Percentiles rank a stretch among this genome's conserved stretches.
These are phyloP conservation scores for Venturiaceae sp. DNA, from an alignment of 2,329 filamentous ascomycete species.

Conservation along the genomic window DNA sequence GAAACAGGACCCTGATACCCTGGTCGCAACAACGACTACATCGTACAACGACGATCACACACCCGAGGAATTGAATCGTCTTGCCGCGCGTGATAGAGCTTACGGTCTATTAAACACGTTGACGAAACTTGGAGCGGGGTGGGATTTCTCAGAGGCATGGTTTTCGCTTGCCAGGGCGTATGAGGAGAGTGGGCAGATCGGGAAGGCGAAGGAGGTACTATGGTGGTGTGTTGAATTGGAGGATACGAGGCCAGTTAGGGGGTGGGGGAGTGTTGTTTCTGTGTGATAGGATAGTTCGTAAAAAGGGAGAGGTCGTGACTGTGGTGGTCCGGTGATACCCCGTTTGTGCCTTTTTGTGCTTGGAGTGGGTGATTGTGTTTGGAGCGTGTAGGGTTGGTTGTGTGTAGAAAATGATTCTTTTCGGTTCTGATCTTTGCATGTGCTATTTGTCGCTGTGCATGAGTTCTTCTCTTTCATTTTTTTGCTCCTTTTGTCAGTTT, in stretches of 20 bases:
- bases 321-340: too few relatives aligned
- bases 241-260: slow-evolving; percentile 68
- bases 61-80: slow-evolving; percentile 64
- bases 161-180: slow-evolving; percentile 77
- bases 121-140: slow-evolving; percentile 76
- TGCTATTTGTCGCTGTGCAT: too few relatives aligned
- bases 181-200: slow-evolving; percentile 73
- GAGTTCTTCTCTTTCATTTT: too few relatives aligned
- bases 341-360: too few relatives aligned
- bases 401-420: too few relatives aligned
- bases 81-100: slow-evolving; percentile 84
- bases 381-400: too few relatives aligned
- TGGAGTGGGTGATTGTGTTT: too few relatives aligned
- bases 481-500: too few relatives aligned
- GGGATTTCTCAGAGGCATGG: slow-evolving; percentile 93
- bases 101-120: slow-evolving; percentile 72
- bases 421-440: too few relatives aligned
- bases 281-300: too few relatives aligned
- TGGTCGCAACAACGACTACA: not conserved
- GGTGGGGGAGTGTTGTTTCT: slow-evolving; percentile 60
- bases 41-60: not conserved
- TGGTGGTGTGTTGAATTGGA: slow-evolving; percentile 98
- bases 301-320: too few relatives aligned
- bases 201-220: slow-evolving; percentile 83
- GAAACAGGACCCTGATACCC: not conserved